Evolutionary conservation across 768 basidiomycete genomes (phyloP).

Genomic region (Candolleomyces aberdarensis): DNA sequence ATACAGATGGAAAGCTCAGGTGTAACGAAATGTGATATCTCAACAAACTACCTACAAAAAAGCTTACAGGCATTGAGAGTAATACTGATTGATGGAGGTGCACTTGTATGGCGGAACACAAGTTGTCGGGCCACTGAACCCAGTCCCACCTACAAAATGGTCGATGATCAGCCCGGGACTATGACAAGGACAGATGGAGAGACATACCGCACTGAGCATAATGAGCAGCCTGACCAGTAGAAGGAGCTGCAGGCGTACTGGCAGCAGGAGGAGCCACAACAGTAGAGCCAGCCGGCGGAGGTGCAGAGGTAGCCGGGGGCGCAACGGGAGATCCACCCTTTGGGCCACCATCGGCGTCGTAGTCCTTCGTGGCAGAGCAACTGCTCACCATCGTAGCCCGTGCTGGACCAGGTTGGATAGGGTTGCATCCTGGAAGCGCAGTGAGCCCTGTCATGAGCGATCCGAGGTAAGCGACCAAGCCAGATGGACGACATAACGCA

Average conservation of each 20-base stretch:
- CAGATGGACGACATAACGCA: background rate
- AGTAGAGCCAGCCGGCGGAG: background rate
- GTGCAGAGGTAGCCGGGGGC: background rate
- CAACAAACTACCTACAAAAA: background rate
- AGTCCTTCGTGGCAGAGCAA: conserved; percentile 7
- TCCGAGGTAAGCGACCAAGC: background rate
- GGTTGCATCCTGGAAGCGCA: conserved; percentile 9
- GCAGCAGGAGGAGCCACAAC: background rate
- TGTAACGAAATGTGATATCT: too few relatives aligned
- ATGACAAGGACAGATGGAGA: background rate
- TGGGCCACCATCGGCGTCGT: conserved; percentile 1
- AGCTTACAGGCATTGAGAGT: conserved; percentile 16
- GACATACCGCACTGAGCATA: background rate
- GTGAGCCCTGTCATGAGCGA: background rate
- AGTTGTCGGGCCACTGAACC: conserved; percentile 25
- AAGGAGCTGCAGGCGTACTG: background rate
- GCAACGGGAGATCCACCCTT: background rate
- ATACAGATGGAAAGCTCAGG: too few relatives aligned
- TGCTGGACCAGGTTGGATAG: conserved; percentile 2
- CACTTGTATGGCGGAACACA: conserved; percentile 24
- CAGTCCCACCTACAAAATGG: conserved; percentile 1
- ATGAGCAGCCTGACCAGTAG: background rate
- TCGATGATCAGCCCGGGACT: background rate
- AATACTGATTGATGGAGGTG: conserved; percentile 14
- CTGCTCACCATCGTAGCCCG: background rate